Evolutionary conservation across 2,329 filamentous ascomycete species (phyloP).

Genomic region (Colletotrichum chlorophyti): DNA sequence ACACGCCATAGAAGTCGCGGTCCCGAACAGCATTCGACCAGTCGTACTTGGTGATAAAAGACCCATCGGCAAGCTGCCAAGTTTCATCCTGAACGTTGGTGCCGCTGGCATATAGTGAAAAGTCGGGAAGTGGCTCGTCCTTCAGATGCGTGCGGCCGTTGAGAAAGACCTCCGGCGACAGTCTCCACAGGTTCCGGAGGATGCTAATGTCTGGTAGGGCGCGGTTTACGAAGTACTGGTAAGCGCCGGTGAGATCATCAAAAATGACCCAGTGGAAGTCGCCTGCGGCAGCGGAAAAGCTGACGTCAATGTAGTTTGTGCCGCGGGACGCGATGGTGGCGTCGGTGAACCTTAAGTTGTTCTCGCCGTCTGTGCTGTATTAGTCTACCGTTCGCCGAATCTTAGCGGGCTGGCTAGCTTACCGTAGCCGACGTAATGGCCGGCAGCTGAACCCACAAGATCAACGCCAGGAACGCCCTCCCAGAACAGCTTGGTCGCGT

Average conservation of each 20-base stretch:
- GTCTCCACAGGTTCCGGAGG: conserved; percentile 22
- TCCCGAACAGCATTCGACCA: conserved; percentile 28
- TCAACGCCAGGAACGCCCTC: conserved; percentile 23
- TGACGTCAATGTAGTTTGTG: conserved; percentile 26
- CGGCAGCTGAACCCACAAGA: conserved; percentile 25
- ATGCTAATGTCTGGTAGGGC: conserved; percentile 27
- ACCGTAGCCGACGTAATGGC: conserved; percentile 26
- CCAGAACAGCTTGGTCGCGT: conserved; percentile 26
- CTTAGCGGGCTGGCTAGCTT: not conserved
- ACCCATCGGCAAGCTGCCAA: conserved; percentile 24
- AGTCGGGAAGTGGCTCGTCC: conserved; percentile 26
- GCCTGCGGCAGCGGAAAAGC: conserved; percentile 20
- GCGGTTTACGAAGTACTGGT: conserved; percentile 29
- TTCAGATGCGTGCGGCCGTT: conserved; percentile 25
- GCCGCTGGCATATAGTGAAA: conserved; percentile 22
- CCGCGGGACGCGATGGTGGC: conserved; percentile 21
- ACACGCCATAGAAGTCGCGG: conserved; percentile 27
- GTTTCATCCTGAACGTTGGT: conserved; percentile 30
- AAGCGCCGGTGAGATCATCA: conserved; percentile 24
- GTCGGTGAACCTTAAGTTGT: conserved; percentile 20
- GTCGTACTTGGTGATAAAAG: conserved; percentile 27
- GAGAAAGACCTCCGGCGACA: conserved; percentile 22
- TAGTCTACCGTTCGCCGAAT: too few relatives aligned
- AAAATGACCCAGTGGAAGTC: conserved; percentile 29
- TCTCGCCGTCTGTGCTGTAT: conserved; percentile 16